A percentile compares a stretch with the other conserved stretches of the same genome.
Conservation (phyloP, 768 basidiomycete genomes). For the Leccinum imitatum region DNA sequence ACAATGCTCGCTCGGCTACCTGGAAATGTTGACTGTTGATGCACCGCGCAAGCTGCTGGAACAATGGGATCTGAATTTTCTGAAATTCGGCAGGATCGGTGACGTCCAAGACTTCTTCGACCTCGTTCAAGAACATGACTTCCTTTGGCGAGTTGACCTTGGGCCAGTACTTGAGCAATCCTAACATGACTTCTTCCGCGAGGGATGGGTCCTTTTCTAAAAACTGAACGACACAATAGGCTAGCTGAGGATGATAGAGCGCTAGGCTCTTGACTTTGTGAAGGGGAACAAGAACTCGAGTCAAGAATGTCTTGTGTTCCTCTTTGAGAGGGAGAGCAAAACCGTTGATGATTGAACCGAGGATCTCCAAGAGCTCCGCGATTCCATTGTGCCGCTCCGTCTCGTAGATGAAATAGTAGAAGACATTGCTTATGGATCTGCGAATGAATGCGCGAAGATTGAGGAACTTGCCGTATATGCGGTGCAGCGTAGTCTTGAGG, state of each 20-base stretch:
- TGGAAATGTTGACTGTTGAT: constrained; percentile 99
- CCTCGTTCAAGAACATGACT: constrained; percentile 99
- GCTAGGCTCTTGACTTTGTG: constrained; percentile 99
- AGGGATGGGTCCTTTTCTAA: constrained; percentile 91
- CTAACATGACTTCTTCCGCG: constrained; percentile 94
- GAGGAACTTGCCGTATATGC: constrained; percentile 99
- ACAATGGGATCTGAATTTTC: constrained; percentile 90
- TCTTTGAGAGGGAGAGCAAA: constrained; percentile 98
- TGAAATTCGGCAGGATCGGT: constrained; percentile 95
- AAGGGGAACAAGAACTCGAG: constrained; percentile 88
- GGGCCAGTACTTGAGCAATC: constrained; percentile 97
- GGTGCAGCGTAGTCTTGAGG: constrained; percentile 96
- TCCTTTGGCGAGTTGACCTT: constrained; percentile 99
- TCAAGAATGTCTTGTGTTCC: constrained; percentile 97
- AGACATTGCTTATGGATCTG: constrained; percentile 98
- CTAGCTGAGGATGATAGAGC: constrained; percentile 97
- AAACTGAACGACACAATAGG: constrained; percentile 99
- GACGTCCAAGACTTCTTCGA: constrained; percentile 98
- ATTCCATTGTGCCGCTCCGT: constrained; percentile 99
- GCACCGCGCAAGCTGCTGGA: constrained; percentile 92
- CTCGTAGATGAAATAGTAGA: constrained; percentile 99
- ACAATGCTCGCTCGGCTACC: constrained; percentile 93
- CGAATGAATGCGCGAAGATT: constrained; percentile 98
- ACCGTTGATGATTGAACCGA: constrained; percentile 99
- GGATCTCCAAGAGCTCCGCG: constrained; percentile 95